Percentiles rank a stretch among this genome's conserved stretches.
phyloP scores from a whole-genome alignment of 352 stramenopile genomes.

The Globisporangium orthogonon region DNA sequence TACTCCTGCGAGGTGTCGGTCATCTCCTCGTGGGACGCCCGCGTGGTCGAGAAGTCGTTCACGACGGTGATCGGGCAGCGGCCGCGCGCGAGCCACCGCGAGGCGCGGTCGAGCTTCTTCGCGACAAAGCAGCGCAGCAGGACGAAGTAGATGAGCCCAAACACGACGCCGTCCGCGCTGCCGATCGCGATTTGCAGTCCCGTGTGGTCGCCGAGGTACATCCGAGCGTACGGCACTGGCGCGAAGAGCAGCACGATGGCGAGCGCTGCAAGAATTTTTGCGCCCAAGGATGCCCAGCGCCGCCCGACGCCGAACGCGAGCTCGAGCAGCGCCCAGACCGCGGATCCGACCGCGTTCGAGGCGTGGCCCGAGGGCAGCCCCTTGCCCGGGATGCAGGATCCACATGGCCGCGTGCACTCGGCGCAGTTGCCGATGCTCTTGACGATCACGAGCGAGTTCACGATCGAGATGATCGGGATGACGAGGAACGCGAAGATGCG shows the following conservation, averaged over 20 bases:
- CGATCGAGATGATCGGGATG: slow-evolving; percentile 36
- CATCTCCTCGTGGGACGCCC: background rate
- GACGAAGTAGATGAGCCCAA: slow-evolving; percentile 39
- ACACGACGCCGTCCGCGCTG: slow-evolving; percentile 25
- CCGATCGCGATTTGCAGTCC: slow-evolving; percentile 38
- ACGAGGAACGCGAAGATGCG: slow-evolving; percentile 41
- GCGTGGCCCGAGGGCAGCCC: slow-evolving; percentile 51
- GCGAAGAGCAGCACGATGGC: slow-evolving; percentile 29
- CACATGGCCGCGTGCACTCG: slow-evolving; percentile 41
- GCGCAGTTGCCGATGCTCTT: slow-evolving; percentile 34
- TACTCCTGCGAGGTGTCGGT: background rate
- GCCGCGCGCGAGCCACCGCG: slow-evolving; percentile 1
- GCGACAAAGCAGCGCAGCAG: slow-evolving; percentile 30
- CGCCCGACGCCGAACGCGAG: slow-evolving; percentile 25
- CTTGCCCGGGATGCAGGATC: slow-evolving; percentile 33
- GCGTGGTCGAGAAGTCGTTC: slow-evolving; percentile 9
- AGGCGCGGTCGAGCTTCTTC: slow-evolving; percentile 6
- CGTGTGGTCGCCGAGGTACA: slow-evolving; percentile 58
- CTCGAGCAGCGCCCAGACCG: slow-evolving; percentile 43
- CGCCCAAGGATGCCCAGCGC: slow-evolving; percentile 6
- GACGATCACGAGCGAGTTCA: slow-evolving; percentile 35
- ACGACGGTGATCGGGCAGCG: slow-evolving; percentile 2
- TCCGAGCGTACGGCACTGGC: slow-evolving; percentile 45
- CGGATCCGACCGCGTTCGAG: slow-evolving; percentile 39
- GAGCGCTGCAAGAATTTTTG: slow-evolving; percentile 9